These are phyloP conservation scores for Dactylella cylindrospora DNA, from an alignment of 2,329 filamentous ascomycete genomes.

Conservation along the genomic window DNA sequence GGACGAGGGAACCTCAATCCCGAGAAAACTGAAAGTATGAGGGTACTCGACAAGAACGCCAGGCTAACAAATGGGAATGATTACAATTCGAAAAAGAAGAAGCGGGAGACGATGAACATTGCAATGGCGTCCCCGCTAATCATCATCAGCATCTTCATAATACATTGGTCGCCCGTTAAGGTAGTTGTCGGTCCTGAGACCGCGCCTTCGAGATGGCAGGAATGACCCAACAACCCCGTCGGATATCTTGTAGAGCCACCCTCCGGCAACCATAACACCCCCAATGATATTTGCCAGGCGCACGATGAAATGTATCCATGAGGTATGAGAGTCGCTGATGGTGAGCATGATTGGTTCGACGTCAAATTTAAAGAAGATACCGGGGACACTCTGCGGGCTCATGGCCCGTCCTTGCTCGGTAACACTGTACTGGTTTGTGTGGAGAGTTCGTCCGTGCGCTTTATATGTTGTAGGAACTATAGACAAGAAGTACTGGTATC, in stretches of 20 bases:
- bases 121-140: too few relatives aligned
- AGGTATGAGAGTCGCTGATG: conserved; percentile 76
- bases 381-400: conserved; percentile 72
- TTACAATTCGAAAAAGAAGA: too few relatives aligned
- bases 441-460: conserved; percentile 66
- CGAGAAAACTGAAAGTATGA: too few relatives aligned
- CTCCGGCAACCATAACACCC: conserved; percentile 87
- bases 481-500: conserved; percentile 96
- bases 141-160: conserved; percentile 36
- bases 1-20: too few relatives aligned
- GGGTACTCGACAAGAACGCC: too few relatives aligned
- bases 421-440: conserved; percentile 97
- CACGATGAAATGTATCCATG: conserved; percentile 72
- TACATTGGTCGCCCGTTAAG: conserved; percentile 43
- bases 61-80: too few relatives aligned
- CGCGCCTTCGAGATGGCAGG: conserved; percentile 29
- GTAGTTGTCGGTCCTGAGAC: conserved; percentile 34
- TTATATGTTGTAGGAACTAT: conserved; percentile 93
- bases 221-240: conserved; percentile 65
- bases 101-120: too few relatives aligned
- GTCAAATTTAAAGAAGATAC: conserved; percentile 98
- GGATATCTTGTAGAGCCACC: conserved; percentile 84
- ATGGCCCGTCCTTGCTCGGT: conserved; percentile 79
- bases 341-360: conserved; percentile 92
- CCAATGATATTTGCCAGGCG: conserved; percentile 87